Conservation (phyloP, 495 filamentous ascomycete species). For the Penicillium daleae region DNA sequence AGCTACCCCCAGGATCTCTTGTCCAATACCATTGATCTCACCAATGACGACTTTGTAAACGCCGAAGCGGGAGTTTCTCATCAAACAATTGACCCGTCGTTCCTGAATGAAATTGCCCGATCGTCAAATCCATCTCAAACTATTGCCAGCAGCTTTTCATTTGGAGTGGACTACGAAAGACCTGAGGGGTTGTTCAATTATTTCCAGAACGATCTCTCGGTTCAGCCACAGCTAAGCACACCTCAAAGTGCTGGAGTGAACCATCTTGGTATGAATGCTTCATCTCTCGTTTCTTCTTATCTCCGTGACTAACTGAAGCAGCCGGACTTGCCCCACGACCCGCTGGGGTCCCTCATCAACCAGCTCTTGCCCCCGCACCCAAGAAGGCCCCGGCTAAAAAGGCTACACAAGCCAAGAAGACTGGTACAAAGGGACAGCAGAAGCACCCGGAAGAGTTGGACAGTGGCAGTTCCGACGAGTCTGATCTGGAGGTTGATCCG, state of each 20-base stretch:
- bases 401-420: slow-evolving; percentile 31
- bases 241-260: neutral
- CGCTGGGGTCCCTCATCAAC: slow-evolving; percentile 4
- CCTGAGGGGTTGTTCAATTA: slow-evolving; percentile 30
- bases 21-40: slow-evolving; percentile 38
- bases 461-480: slow-evolving; percentile 55
- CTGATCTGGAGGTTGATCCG: slow-evolving; percentile 49
- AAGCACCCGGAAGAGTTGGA: slow-evolving; percentile 44
- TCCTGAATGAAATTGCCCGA: slow-evolving; percentile 33
- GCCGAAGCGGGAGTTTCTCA: slow-evolving; percentile 28
- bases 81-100: slow-evolving; percentile 49
- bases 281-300: neutral
- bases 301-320: neutral
- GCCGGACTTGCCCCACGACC: neutral
- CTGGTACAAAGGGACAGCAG: slow-evolving; percentile 26
- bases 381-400: slow-evolving; percentile 22
- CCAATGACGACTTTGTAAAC: slow-evolving; percentile 36
- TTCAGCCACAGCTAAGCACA: slow-evolving; percentile 20
- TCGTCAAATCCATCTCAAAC: slow-evolving; percentile 14
- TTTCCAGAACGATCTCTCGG: slow-evolving; percentile 37
- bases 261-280: slow-evolving; percentile 6
- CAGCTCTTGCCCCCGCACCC: slow-evolving; percentile 14
- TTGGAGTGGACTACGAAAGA: slow-evolving; percentile 32
- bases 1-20: slow-evolving; percentile 31
- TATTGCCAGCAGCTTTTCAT: slow-evolving; percentile 30